These are phyloP conservation scores for Beauveria brongniartii DNA, from an alignment of 2,329 filamentous ascomycete genomes.

Conservation along the genomic window DNA sequence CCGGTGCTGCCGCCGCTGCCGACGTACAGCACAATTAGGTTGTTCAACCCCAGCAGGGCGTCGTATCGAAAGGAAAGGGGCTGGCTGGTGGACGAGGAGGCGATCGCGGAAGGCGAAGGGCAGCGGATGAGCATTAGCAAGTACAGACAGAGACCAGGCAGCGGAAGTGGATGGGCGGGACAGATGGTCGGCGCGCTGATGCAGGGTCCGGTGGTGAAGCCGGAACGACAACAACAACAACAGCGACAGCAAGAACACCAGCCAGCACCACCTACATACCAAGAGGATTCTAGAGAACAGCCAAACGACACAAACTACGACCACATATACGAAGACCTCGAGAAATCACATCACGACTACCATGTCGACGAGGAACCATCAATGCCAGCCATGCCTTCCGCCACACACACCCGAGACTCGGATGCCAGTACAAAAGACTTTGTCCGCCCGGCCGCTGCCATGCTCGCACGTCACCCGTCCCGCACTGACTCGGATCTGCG, in stretches of 20 bases:
- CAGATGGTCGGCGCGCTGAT: conserved; percentile 5
- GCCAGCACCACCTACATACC: conserved; percentile 9
- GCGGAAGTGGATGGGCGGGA: conserved; percentile 24
- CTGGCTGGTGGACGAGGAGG: conserved; percentile 46
- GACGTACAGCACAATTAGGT: conserved; percentile 19
- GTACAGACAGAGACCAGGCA: conserved; percentile 14
- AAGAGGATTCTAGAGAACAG: neutral
- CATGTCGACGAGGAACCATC: neutral
- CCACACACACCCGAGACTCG: neutral
- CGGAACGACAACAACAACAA: neutral
- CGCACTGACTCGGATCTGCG: conserved; percentile 39
- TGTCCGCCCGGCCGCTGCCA: neutral
- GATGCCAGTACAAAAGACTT: neutral
- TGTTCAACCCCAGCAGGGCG: conserved; percentile 19
- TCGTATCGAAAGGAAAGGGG: conserved; percentile 22
- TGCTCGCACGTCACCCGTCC: neutral
- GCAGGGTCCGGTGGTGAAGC: neutral
- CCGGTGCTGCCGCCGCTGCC: conserved; percentile 27
- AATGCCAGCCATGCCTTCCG: neutral
- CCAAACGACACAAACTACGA: neutral
- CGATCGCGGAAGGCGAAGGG: conserved; percentile 29
- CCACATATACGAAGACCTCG: neutral
- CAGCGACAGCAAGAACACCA: conserved; percentile 12
- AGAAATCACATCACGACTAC: neutral
- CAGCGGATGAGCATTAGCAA: neutral